A percentile compares a stretch with the other conserved stretches of the same genome.
These are phyloP conservation scores for Stereum hirsutum DNA, from an alignment of 1,284 basidiomycete species.

Conservation along the genomic window DNA sequence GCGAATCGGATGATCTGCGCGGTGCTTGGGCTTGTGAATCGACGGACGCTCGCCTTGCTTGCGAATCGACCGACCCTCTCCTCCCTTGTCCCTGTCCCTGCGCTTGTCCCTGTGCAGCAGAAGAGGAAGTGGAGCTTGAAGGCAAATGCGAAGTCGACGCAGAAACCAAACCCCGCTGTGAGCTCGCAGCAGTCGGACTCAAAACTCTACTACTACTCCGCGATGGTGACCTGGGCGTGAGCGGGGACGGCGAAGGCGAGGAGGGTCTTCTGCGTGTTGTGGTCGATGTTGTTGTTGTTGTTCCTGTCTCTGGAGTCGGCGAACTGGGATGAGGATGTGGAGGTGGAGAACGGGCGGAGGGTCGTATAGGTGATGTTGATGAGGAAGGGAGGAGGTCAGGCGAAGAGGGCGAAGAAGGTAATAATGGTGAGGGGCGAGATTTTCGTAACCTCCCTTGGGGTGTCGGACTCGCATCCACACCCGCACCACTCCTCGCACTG, in stretches of 20 bases:
- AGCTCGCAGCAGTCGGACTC: no score
- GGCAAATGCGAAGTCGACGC: conserved; percentile 27
- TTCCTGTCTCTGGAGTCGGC: conserved; percentile 27
- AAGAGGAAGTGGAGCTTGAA: conserved; percentile 23
- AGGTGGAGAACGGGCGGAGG: conserved; percentile 28
- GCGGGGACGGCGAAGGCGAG: conserved; percentile 25
- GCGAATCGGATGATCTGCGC: background rate
- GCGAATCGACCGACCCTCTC: no score
- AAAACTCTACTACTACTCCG: no score
- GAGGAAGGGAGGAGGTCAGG: conserved; percentile 6
- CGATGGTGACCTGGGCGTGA: conserved; percentile 22
- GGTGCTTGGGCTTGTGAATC: conserved; percentile 13
- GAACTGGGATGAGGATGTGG: conserved; percentile 31
- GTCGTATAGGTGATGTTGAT: conserved; percentile 26
- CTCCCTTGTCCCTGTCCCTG: no score
- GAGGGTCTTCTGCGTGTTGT: conserved; percentile 21
- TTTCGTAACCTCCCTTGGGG: conserved; percentile 6
- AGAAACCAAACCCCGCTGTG: conserved; percentile 24
- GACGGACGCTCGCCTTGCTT: no score
- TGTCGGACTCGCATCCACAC: background rate
- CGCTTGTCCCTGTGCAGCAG: conserved; percentile 19
- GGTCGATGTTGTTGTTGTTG: conserved; percentile 27
- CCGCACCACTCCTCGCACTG: background rate
- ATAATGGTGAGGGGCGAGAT: conserved; percentile 7
- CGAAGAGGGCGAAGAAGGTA: conserved; percentile 11